A percentile compares a stretch with the other conserved stretches of the same genome.
These are phyloP conservation scores for Coniosporium apollinis DNA, from an alignment of 495 filamentous ascomycete species.

Conservation along the genomic window DNA sequence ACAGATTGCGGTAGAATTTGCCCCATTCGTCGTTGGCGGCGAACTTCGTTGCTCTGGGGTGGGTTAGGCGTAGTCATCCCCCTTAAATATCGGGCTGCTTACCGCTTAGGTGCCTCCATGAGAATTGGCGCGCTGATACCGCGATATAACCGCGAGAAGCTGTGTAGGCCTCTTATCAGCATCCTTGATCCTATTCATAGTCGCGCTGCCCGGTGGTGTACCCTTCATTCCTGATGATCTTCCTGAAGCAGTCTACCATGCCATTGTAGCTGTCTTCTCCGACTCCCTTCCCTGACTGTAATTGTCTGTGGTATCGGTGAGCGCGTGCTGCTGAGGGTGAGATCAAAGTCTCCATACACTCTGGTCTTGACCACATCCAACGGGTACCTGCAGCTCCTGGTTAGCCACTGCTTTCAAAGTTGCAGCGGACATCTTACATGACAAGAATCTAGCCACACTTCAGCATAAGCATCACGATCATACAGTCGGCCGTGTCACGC, in stretches of 20 bases:
- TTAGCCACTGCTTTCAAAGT: conserved; percentile 7
- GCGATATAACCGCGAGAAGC: conserved; percentile 78
- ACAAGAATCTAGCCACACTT: conserved; percentile 56
- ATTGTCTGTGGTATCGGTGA: conserved; percentile 40
- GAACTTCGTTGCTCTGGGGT: conserved; percentile 75
- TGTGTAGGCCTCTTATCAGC: conserved; percentile 21
- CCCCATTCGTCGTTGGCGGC: conserved; percentile 98
- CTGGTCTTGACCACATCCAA: conserved; percentile 96
- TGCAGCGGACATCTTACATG: conserved; percentile 39
- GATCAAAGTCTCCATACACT: conserved; percentile 44
- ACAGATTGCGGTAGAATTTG: conserved; percentile 67
- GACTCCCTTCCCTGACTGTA: conserved; percentile 54
- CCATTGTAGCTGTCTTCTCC: conserved; percentile 78
- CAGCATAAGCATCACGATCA: no score
- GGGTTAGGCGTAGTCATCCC: no score
- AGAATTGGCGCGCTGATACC: conserved; percentile 91
- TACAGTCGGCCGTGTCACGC: no score
- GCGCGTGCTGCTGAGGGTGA: background rate
- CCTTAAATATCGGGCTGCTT: conserved; percentile 1
- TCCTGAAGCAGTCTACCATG: conserved; percentile 94
- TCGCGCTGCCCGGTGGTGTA: no score
- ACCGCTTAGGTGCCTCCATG: conserved; percentile 95
- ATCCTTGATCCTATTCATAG: background rate
- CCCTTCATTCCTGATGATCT: conserved; percentile 93
- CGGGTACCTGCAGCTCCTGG: conserved; percentile 59